Percentiles rank a stretch among this genome's conserved stretches.
phyloP scores from a whole-genome alignment of 345 rosid species.

The Citrus australasica region DNA sequence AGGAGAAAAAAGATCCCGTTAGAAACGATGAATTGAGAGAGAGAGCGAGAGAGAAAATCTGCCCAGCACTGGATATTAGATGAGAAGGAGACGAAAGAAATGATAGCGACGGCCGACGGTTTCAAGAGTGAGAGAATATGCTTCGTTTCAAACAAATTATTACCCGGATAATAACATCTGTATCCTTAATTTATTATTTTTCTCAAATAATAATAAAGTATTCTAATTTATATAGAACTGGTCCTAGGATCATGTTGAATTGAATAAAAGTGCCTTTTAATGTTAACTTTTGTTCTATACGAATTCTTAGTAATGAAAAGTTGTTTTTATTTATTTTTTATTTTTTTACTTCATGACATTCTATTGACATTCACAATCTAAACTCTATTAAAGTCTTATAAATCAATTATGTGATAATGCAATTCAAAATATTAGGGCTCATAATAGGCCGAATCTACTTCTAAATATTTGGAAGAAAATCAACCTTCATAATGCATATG shows the following conservation, averaged over 20 bases:
- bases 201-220: no score
- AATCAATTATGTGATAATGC: no score
- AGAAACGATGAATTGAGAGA: not conserved
- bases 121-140: constrained; percentile 4
- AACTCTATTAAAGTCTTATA: no score
- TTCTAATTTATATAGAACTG: not conserved
- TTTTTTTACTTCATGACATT: no score
- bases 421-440: no score
- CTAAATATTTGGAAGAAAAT: no score
- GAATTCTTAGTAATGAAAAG: no score
- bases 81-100: not conserved
- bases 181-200: not conserved
- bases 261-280: no score
- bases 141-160: constrained; percentile 11
- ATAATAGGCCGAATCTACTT: no score
- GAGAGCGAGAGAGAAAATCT: constrained; percentile 8
- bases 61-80: not conserved
- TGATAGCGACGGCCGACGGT: constrained; percentile 1
- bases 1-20: not conserved
- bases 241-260: not conserved
- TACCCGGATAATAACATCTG: not conserved
- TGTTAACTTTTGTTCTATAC: not conserved
- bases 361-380: no score
- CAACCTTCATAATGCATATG: no score
- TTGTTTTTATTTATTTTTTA: no score